These are phyloP conservation scores for Polymyxa betae DNA, from an alignment of 208 protist species.

Conservation along the genomic window DNA sequence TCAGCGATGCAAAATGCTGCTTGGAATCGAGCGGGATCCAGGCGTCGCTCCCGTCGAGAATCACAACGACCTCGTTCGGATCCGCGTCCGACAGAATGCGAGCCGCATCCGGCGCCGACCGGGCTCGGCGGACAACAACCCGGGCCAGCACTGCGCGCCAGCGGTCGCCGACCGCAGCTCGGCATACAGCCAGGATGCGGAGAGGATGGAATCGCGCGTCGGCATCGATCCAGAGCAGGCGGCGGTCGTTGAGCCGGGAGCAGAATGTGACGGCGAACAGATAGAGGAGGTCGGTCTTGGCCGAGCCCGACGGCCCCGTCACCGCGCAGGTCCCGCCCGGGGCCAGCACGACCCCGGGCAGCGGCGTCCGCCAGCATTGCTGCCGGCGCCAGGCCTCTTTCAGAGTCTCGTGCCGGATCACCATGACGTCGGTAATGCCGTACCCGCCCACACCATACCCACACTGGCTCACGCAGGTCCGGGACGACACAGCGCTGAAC, in stretches of 20 bases:
- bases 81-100: background rate
- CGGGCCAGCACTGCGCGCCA: background rate
- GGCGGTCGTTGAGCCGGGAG: too few relatives aligned
- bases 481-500: too few relatives aligned
- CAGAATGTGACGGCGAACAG: background rate
- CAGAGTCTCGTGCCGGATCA: background rate
- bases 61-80: background rate
- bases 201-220: background rate
- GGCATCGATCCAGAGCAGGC: background rate
- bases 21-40: background rate
- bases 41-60: background rate
- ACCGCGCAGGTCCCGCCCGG: background rate
- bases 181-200: background rate
- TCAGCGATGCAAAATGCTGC: too few relatives aligned
- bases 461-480: too few relatives aligned
- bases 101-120: background rate
- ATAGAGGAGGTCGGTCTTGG: background rate
- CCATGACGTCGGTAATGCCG: too few relatives aligned
- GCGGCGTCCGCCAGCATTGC: background rate
- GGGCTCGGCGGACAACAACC: background rate
- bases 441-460: too few relatives aligned
- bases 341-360: background rate
- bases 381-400: background rate
- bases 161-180: background rate
- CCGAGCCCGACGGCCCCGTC: background rate